phyloP scores from a whole-genome alignment of 202 grass and related monocot genomes.

The Saccharum hybrid region DNA sequence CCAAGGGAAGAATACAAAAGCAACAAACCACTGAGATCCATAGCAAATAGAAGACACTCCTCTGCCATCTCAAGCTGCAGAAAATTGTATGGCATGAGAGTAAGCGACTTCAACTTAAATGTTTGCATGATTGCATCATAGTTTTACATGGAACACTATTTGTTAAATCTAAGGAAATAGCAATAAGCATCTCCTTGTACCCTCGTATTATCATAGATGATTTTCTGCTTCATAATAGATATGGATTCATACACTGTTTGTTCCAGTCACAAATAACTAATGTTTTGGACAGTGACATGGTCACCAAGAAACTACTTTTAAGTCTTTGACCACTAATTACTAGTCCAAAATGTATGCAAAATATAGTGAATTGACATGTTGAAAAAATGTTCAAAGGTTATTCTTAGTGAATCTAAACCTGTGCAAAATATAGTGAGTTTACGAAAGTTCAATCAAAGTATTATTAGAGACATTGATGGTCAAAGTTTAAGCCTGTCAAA shows the following conservation, averaged over 20 bases:
- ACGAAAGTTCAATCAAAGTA: not conserved
- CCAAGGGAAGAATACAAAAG: slow-evolving; percentile 83
- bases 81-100: slow-evolving; percentile 44
- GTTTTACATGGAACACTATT: not conserved
- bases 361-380: not conserved
- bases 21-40: slow-evolving; percentile 74
- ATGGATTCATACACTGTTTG: not conserved
- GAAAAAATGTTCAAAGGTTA: not conserved
- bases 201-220: slow-evolving; percentile 8
- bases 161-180: slow-evolving; percentile 16
- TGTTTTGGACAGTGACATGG: not conserved
- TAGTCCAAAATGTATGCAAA: not conserved
- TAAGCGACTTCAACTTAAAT: slow-evolving; percentile 4
- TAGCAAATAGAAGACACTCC: slow-evolving; percentile 68
- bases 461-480: not conserved
- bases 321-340: not conserved
- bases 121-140: not conserved
- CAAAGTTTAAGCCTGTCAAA: not conserved
- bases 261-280: not conserved
- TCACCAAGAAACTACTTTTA: not conserved
- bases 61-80: slow-evolving; percentile 81
- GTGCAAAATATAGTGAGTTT: not conserved
- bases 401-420: not conserved
- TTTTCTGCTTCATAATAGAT: slow-evolving; percentile 11
- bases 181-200: not conserved